Evolutionary conservation across 2,329 filamentous ascomycete species (phyloP).

Genomic region (Emergomyces africanus): DNA sequence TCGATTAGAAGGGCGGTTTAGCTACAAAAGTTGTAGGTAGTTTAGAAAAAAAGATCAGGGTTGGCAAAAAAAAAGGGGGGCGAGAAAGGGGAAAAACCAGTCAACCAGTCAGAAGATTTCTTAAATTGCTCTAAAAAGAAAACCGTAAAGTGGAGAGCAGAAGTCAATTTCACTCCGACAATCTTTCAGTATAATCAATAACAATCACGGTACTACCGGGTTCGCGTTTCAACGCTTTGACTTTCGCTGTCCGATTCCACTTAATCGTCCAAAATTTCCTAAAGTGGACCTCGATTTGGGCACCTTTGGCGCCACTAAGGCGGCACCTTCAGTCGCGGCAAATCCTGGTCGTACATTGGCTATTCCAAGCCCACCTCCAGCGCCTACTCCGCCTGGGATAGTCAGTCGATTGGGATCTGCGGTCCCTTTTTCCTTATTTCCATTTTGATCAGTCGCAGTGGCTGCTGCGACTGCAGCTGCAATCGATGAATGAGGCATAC

Average conservation of each 20-base stretch:
- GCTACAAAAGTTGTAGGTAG: background rate
- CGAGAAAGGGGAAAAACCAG: background rate
- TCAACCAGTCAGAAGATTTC: background rate
- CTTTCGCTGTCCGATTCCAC: slow-evolving; percentile 56
- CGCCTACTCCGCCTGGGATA: slow-evolving; percentile 21
- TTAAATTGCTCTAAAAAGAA: background rate
- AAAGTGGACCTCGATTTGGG: slow-evolving; percentile 50
- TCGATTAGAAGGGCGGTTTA: background rate
- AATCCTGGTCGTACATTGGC: background rate
- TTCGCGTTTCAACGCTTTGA: slow-evolving; percentile 21
- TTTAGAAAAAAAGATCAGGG: background rate
- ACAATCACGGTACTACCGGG: background rate
- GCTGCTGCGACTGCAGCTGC: slow-evolving; percentile 21
- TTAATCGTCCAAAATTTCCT: slow-evolving; percentile 56
- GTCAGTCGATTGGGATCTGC: background rate
- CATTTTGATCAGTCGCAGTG: slow-evolving; percentile 15
- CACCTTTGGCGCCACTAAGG: slow-evolving; percentile 10
- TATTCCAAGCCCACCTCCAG: slow-evolving; percentile 11
- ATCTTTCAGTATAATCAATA: background rate
- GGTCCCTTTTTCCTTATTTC: slow-evolving; percentile 18
- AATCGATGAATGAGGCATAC: slow-evolving; percentile 24
- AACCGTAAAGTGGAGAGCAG: background rate
- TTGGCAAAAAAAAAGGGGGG: background rate
- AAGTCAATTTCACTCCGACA: background rate
- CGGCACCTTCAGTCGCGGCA: slow-evolving; percentile 19